Evolutionary conservation across 805 yeast species (phyloP), one percentile per base, ranked within the genome.

Genomic region (Vanderwaltozyma tropicalis): DNA sequence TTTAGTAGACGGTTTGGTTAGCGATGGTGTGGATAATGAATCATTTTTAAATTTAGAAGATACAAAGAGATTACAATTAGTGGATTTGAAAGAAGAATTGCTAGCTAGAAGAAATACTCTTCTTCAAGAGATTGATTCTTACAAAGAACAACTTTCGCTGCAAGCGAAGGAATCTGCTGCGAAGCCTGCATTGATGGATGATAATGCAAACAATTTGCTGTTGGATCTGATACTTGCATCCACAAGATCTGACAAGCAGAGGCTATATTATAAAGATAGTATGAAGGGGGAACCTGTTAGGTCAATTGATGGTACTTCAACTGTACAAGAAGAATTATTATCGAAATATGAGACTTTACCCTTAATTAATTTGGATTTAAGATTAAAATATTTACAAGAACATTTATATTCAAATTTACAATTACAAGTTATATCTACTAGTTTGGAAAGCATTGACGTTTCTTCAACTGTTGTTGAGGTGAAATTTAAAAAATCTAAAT

Each of bases 341-440:
- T 13, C 40, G 18, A 55, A 54, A 34, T 48, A 43, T 36, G 61
- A 55, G 34, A 49, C 57, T 2, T 28, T 55, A 36, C 61, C 62
- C 2, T 20, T 57, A 17, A 38, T 53, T 21, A 52, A 54, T 32
- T 46, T 48, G 45, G 41, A 46, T 15, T 15, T 43, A 28, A 33
- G 62, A 24, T 34, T 53, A 22, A 19, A 40, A 19, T 45, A 46
- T 37, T 24, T 57, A 31, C 21, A 26, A 35, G 37, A 38, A 10
- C 36, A 34, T 32, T 18, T 46, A 27, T 53, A 48, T 35, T 44
- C 51, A 6, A 15, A 39, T 28, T 42, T 49, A 12, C 33, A 35
- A 13, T 28, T 50, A 18, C 29, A 33, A 5, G 31, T 41, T 10
- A 31, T 37, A 3, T 37, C 39, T 22, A 19, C 31, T 24, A 20